These are phyloP conservation scores for Petunia axillaris DNA, from an alignment of 257 asterid species.

Conservation along the genomic window DNA sequence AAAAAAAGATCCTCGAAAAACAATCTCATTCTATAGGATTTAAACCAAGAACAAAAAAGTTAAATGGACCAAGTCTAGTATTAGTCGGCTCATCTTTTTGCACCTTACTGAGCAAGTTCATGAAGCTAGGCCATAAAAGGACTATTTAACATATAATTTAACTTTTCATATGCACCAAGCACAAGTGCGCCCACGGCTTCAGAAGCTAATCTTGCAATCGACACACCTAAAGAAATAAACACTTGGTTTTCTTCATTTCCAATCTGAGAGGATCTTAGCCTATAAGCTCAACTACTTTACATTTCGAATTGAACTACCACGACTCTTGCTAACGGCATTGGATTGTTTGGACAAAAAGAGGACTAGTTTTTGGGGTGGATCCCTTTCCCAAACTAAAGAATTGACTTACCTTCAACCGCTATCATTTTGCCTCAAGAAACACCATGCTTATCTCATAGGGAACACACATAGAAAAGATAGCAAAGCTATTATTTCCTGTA, in stretches of 20 bases:
- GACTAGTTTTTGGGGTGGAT: background rate
- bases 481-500: constrained; percentile 9
- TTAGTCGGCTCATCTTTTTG: constrained; percentile 8
- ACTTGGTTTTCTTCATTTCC: constrained; percentile 6
- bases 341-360: constrained; percentile 8
- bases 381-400: constrained; percentile 12
- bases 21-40: background rate
- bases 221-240: background rate
- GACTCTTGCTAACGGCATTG: constrained; percentile 9
- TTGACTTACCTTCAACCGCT: background rate
- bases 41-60: constrained; percentile 1
- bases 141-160: background rate
- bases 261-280: background rate
- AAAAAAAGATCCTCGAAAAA: background rate
- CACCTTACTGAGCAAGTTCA: background rate
- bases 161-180: constrained; percentile 20
- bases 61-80: constrained; percentile 12
- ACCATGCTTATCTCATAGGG: background rate
- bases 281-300: constrained; percentile 10
- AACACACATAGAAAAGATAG: background rate
- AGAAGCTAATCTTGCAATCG: background rate
- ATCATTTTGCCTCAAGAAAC: constrained; percentile 8
- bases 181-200: background rate
- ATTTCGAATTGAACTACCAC: constrained; percentile 15
- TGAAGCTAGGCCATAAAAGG: constrained; percentile 15